These are phyloP conservation scores for Exophiala oligosperma DNA, from an alignment of 2,329 filamentous ascomycete species.

Conservation along the genomic window DNA sequence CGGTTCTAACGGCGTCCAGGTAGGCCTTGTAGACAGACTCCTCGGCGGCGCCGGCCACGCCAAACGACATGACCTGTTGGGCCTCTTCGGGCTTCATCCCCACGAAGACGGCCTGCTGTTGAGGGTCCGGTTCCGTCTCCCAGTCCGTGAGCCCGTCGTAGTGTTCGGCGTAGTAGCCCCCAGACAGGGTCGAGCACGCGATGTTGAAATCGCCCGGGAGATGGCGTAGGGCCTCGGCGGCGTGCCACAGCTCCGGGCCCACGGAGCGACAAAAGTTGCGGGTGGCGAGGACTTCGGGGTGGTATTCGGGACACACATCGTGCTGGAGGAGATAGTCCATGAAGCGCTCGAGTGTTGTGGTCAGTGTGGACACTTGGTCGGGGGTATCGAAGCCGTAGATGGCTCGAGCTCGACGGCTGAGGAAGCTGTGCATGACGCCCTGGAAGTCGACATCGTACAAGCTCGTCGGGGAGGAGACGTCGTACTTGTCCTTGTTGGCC, in stretches of 20 bases:
- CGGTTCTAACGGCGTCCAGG: constrained; percentile 34
- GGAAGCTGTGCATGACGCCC: constrained; percentile 72
- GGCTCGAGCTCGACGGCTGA: constrained; percentile 61
- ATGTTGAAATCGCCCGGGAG: constrained; percentile 80
- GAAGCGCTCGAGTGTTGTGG: constrained; percentile 77
- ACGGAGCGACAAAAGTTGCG: constrained; percentile 66
- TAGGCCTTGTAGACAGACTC: constrained; percentile 42
- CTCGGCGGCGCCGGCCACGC: constrained; percentile 48
- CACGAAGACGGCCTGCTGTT: constrained; percentile 30
- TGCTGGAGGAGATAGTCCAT: constrained; percentile 84
- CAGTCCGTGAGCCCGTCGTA: constrained; percentile 44
- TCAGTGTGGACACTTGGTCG: constrained; percentile 58
- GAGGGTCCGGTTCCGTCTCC: constrained; percentile 33
- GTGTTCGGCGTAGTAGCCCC: constrained; percentile 49
- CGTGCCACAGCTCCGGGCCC: constrained; percentile 64
- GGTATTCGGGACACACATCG: constrained; percentile 81
- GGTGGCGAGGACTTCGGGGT: constrained; percentile 65
- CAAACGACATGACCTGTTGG: constrained; percentile 51
- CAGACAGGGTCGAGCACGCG: constrained; percentile 70
- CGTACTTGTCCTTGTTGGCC: constrained; percentile 49
- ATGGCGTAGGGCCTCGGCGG: constrained; percentile 50
- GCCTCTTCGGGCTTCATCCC: constrained; percentile 50
- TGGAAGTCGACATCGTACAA: constrained; percentile 79
- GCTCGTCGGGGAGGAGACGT: constrained; percentile 42
- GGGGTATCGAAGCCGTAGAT: constrained; percentile 58